Percentiles rank a stretch among this genome's conserved stretches.
phyloP scores from a whole-genome alignment of 108 stramenopile species.

The Fistulifera solaris region DNA sequence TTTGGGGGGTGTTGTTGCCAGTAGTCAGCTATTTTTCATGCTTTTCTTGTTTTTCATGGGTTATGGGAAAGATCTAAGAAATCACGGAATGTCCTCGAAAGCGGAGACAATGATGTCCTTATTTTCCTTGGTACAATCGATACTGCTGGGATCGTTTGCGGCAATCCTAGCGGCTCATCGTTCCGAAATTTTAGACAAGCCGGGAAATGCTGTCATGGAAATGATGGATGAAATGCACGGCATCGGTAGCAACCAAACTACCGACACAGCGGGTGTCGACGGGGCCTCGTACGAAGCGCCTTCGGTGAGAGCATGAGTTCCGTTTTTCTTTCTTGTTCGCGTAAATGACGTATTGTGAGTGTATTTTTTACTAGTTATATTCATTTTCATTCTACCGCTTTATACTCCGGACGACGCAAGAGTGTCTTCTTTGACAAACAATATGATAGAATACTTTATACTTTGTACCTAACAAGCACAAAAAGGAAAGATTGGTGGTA shows the following conservation, averaged over 20 bases:
- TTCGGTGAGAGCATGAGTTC: too few species aligned
- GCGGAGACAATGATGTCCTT: conserved; percentile 53
- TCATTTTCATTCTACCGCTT: too few species aligned
- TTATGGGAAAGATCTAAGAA: conserved; percentile 50
- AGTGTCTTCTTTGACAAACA: too few species aligned
- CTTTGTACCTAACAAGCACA: too few species aligned
- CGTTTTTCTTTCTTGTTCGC: too few species aligned
- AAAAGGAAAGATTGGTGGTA: too few species aligned
- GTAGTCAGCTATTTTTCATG: conserved; percentile 75
- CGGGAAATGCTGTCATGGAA: conserved; percentile 10
- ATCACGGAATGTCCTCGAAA: conserved; percentile 30
- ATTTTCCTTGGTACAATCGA: conserved; percentile 48
- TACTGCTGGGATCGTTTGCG: conserved; percentile 71
- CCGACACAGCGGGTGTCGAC: too few species aligned
- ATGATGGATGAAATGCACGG: conserved; percentile 16
- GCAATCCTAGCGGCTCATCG: conserved; percentile 71
- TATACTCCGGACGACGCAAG: too few species aligned
- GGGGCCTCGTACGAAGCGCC: too few species aligned
- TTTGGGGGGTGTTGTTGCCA: conserved; percentile 78
- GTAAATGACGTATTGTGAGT: too few species aligned
- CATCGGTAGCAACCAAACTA: background rate
- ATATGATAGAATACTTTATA: too few species aligned
- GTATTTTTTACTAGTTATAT: too few species aligned
- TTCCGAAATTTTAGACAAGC: conserved; percentile 69
- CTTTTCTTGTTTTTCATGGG: conserved; percentile 53